Base-by-base conservation (phyloP, 176 grass and related monocot species). In the Oryza glaberrima region DNA sequence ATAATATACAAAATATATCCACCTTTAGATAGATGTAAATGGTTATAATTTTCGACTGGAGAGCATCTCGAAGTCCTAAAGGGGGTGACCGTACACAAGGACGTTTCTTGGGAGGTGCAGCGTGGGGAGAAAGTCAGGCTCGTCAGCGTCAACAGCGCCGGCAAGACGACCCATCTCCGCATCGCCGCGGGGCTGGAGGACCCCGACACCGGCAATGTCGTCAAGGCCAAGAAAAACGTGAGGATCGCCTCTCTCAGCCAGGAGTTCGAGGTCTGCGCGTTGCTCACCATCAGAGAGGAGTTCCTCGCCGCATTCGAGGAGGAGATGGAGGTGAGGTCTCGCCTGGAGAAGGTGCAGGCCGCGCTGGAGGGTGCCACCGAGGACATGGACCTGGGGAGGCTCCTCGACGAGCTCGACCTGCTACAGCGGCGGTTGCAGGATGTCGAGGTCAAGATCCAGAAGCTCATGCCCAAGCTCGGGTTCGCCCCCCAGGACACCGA, bases 61-160 rank as follows among this genome's bases (percentile, higher is more conserved):
- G 78, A 89, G 85, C 26, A 89, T 99, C 63, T 77, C 90, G 64
- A 99, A 99, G 63, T 94, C 89, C 11, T 99, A 95, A 92, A 92
- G 78, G 93, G 96, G 16, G 91, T 90, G 36, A 86, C 90, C 40
- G 89, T 99, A 60, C 83, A 96, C 23, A 88, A 85, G 88, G 93
- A 96, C 34, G 96, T 99, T 38, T 86, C 85, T 23, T 99, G 96
- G 96, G 93, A 96, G 72, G 96, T 96, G 70, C 94, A 96, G 91
- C 92, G 89, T 51, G 96, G 93, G 23, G 96, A 99, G 83, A 99
- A 94, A 71, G 93, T 99, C 17, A 93, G 96, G 14, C 88, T 99
- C 34, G 96, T 99, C 9, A 93, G 96, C 67, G 96, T 99, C 6
- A 99, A 99, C 48, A 93, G 96, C 11, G 93, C 96, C 3, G 93